Percentiles rank a stretch among this genome's conserved stretches.
Conservation (phyloP, 2,329 filamentous ascomycete genomes). For the Colletotrichum sp. region DNA sequence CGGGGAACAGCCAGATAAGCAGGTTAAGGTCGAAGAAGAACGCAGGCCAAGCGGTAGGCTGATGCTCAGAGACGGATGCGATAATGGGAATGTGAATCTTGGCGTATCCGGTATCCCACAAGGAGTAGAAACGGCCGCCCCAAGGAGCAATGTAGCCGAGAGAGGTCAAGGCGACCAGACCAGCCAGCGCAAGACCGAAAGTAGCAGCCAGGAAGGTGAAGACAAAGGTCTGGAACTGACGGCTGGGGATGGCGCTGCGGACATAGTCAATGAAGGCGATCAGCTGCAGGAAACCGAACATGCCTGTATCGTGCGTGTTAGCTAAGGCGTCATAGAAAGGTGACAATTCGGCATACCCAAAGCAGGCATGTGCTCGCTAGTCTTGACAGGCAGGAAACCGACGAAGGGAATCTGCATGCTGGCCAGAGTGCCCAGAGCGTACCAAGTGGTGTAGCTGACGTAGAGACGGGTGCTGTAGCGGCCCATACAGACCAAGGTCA, state of each 20-base stretch:
- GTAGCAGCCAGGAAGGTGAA: slow-evolving; percentile 76
- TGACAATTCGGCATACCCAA: slow-evolving; percentile 65
- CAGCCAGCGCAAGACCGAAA: slow-evolving; percentile 74
- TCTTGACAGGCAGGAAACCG: slow-evolving; percentile 93
- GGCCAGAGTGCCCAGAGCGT: slow-evolving; percentile 90
- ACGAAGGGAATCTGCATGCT: slow-evolving; percentile 99
- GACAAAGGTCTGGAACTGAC: slow-evolving; percentile 93
- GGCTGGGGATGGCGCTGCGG: slow-evolving; percentile 84
- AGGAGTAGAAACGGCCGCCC: slow-evolving; percentile 98
- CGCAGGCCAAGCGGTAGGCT: slow-evolving; percentile 97
- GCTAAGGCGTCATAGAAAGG: background rate
- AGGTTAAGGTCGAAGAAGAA: slow-evolving; percentile 99
- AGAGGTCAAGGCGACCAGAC: slow-evolving; percentile 85
- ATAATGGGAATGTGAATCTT: slow-evolving; percentile 99
- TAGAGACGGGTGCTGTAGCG: slow-evolving; percentile 93
- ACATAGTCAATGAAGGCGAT: slow-evolving; percentile 93
- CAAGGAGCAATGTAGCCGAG: slow-evolving; percentile 94
- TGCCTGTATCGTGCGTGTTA: slow-evolving; percentile 58
- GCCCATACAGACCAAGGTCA: slow-evolving; percentile 96
- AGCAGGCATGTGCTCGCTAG: slow-evolving; percentile 98
- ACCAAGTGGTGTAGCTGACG: slow-evolving; percentile 98
- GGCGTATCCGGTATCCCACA: slow-evolving; percentile 98
- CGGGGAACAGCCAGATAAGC: slow-evolving; percentile 98
- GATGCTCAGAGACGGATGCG: slow-evolving; percentile 98
- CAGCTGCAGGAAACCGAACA: slow-evolving; percentile 94